Base-by-base conservation (phyloP, 768 basidiomycete genomes). In the Auriscalpium microsporum region DNA sequence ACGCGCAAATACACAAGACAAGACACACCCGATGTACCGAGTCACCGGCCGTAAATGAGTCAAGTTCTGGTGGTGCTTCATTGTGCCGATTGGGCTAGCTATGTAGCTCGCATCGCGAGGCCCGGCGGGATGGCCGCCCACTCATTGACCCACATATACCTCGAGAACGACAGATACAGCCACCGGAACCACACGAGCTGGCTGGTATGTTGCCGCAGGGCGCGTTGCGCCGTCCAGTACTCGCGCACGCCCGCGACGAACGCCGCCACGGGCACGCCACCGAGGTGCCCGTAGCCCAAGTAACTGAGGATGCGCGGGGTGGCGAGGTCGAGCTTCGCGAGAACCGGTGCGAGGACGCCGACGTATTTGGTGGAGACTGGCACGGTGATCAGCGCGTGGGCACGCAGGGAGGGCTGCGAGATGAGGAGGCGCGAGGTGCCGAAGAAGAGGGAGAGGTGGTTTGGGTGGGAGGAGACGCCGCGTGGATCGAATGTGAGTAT, bases 91-190 rank as follows among this genome's bases (percentile, higher is more conserved):
- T 4, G 28, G 21, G 21, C 21, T 28, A 28, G 4, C 28, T 28
- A 28, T 4, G 3, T 28, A 28, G 28, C 28, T 28, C 28, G 28
- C 28, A 28, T 28, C 5, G 28, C 28, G 28, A 48, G 14, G 40
- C 40, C 40, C 14, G 63, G 58, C n/a, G 60, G 53, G 46, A 88
- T 63, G 65, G 83, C 78, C 2, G 75, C 73, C 80, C 90, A 90
- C 59, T 89, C 85, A 59, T 94, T 94, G 28, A 89, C 81, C 93
- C 94, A 95, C 90, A 95, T 87, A 65, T 94, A 92, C 55, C 86
- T 77, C 16, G 90, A 93, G 65, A 86, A 89, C 19, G 70, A 59
- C 40, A 94, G 75, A 65, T 93, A 89, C 54, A 94, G 71, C 81
- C 87, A 91, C 44, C 94, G 80, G 73, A 92, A 95, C 93, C 93